These are phyloP conservation scores for Cercospora berteroae DNA, from an alignment of 2,329 filamentous ascomycete genomes.

Conservation along the genomic window DNA sequence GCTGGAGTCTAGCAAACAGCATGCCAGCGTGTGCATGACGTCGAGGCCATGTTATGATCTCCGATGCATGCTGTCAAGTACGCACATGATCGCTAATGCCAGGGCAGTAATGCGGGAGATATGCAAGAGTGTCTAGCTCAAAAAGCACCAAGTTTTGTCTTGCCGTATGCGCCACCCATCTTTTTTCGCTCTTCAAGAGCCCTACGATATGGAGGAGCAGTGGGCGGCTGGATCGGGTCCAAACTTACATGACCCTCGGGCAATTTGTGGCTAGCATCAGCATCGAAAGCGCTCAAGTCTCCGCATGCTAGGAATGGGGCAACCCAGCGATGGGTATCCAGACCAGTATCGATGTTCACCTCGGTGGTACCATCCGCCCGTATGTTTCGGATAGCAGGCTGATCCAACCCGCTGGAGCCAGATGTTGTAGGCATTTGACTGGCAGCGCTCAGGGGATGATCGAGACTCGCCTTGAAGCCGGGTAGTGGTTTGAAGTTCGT, in stretches of 20 bases:
- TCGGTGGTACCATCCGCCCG: slow-evolving; percentile 51
- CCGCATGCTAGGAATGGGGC: slow-evolving; percentile 97
- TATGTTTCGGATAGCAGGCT: slow-evolving; percentile 32
- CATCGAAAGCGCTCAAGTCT: slow-evolving; percentile 90
- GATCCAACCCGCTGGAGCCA: not conserved
- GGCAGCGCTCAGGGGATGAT: slow-evolving; percentile 66
- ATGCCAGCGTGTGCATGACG: not conserved
- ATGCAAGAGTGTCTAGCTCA: not conserved
- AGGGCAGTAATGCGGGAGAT: not conserved
- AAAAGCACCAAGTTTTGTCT: slow-evolving; percentile 53
- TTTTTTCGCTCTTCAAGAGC: slow-evolving; percentile 80
- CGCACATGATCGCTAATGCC: not conserved
- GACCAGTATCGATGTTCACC: slow-evolving; percentile 46
- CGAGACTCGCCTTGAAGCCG: slow-evolving; percentile 72
- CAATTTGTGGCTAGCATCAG: slow-evolving; percentile 88
- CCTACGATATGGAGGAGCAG: slow-evolving; percentile 89
- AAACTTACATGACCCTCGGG: slow-evolving; percentile 83
- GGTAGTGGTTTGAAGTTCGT: slow-evolving; percentile 79
- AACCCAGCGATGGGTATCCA: slow-evolving; percentile 63
- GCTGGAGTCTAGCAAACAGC: not conserved
- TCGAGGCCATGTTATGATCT: not conserved
- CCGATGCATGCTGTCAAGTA: not conserved
- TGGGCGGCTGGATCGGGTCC: slow-evolving; percentile 91
- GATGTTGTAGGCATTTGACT: not conserved
- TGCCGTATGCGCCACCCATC: slow-evolving; percentile 73